phyloP scores from a whole-genome alignment of 495 filamentous ascomycete genomes.

The Penicillium dipodomyicola region DNA sequence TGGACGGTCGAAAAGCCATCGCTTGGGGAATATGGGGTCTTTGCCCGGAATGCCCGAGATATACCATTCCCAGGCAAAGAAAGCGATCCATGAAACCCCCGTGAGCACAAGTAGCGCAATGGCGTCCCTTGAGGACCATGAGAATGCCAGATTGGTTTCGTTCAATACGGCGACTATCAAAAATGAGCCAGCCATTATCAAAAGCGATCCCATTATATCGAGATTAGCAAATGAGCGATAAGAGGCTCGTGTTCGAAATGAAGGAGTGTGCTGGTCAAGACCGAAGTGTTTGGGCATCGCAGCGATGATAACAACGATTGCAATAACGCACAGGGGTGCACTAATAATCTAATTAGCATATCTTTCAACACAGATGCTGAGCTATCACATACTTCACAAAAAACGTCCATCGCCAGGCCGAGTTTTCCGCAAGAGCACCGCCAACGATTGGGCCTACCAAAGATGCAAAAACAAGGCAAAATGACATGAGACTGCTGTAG shows the following conservation, averaged over 20 bases:
- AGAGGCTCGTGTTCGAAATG: slow-evolving; percentile 29
- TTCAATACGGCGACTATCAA: slow-evolving; percentile 59
- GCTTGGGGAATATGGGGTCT: slow-evolving; percentile 39
- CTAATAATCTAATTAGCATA: slow-evolving; percentile 10
- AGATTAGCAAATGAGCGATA: slow-evolving; percentile 36
- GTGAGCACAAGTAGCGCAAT: slow-evolving; percentile 45
- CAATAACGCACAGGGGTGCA: slow-evolving; percentile 24
- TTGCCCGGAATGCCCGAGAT: slow-evolving; percentile 27
- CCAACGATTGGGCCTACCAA: slow-evolving; percentile 55
- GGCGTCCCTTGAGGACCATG: slow-evolving; percentile 39
- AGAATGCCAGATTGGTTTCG: slow-evolving; percentile 50
- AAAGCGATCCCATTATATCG: slow-evolving; percentile 56
- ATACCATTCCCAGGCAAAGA: slow-evolving; percentile 41
- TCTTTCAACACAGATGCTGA: no score
- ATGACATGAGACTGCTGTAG: slow-evolving; percentile 47
- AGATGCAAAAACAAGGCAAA: slow-evolving; percentile 43
- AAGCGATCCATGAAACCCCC: slow-evolving; percentile 33
- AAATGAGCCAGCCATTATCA: slow-evolving; percentile 53
- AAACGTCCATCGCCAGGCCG: slow-evolving; percentile 62
- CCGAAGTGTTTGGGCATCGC: slow-evolving; percentile 33
- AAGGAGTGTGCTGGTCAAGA: slow-evolving; percentile 28
- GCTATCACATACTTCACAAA: slow-evolving; percentile 52
- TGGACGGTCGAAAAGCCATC: slow-evolving; percentile 33
- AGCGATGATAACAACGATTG: slow-evolving; percentile 20
- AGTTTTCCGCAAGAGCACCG: slow-evolving; percentile 54